These are phyloP conservation scores for Beverwykella pulmonaria DNA, from an alignment of 495 filamentous ascomycete species.

Conservation along the genomic window DNA sequence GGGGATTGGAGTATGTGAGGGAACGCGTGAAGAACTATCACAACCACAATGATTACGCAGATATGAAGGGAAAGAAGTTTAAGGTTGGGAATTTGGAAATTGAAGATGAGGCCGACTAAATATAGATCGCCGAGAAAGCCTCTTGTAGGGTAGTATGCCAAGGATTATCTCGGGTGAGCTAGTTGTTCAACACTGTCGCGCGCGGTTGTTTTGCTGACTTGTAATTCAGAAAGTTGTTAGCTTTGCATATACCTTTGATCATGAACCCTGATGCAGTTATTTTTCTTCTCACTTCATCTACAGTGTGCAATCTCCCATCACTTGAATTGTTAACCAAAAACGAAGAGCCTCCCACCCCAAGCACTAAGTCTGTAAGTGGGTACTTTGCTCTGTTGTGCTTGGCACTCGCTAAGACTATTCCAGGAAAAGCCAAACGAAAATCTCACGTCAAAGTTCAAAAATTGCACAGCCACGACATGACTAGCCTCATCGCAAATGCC, in stretches of 20 bases:
- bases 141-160: background rate
- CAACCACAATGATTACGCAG: conserved; percentile 31
- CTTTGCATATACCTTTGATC: too few species aligned
- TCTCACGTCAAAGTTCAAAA: background rate
- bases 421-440: background rate
- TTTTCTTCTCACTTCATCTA: too few species aligned
- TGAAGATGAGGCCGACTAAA: conserved; percentile 32
- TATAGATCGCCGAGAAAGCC: background rate
- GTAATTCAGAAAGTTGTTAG: too few species aligned
- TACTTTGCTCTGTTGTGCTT: too few species aligned
- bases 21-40: conserved; percentile 50
- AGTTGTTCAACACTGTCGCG: background rate
- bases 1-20: conserved; percentile 53
- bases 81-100: conserved; percentile 33
- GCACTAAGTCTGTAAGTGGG: too few species aligned
- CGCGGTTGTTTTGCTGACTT: background rate
- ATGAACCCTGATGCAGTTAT: too few species aligned
- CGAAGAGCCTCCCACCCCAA: too few species aligned
- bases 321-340: too few species aligned
- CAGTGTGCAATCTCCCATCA: too few species aligned
- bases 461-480: background rate
- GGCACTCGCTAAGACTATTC: background rate
- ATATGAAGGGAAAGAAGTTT: conserved; percentile 35
- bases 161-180: background rate
- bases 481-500: too few species aligned